Base-by-base conservation (phyloP, 306 rosid species). In the Dicorynia guianensis region DNA sequence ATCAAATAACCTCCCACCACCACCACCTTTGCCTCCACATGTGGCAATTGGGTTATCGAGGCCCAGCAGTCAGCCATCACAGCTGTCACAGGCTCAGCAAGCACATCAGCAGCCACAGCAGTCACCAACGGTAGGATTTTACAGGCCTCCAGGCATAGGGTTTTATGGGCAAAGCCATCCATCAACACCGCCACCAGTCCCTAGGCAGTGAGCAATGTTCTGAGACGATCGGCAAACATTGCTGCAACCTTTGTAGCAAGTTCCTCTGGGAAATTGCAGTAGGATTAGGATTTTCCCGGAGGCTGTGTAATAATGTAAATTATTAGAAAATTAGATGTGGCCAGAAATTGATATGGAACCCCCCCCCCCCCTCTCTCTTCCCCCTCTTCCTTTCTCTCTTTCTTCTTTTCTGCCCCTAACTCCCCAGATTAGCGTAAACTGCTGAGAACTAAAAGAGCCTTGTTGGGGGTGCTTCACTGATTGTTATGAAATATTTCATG, bases 1-100 rank as follows among this genome's bases (percentile, higher is more conserved):
- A 15, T 76, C 86, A 33, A 84, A 84, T 78, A 52, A 61, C 55
- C 82, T 86, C 14, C 93, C 90, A 11, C 93, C 87, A 43, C 93
- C 93, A 19, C 93, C 93, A 44, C 93, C 91, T 55, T 60, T 82
- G 46, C 91, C 91, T 59, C 87, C 83, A 7, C 93, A 82, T 73
- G 77, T 84, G 58, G 78, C 85, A 11, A 81, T 85, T 75, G 87
- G 88, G 15, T 53, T 86, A 76, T n/a, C 88, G 5, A 84, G 91
- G 85, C 82, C 93, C 6, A 62, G 53, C 14, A 70, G 74, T 66
- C 90, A 76, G 57, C 86, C 81, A 38, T 87, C 86, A 18, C 93
- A 74, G 68, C 89, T 84, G 79, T 78, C 82, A 35, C 90, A 79
- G 42, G 81, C 69, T 12, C 86, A 81, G 54, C 86, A 78, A 33